Evolutionary conservation across 208 protist genomes (phyloP).

Genomic region (Crithidia fasciculata): DNA sequence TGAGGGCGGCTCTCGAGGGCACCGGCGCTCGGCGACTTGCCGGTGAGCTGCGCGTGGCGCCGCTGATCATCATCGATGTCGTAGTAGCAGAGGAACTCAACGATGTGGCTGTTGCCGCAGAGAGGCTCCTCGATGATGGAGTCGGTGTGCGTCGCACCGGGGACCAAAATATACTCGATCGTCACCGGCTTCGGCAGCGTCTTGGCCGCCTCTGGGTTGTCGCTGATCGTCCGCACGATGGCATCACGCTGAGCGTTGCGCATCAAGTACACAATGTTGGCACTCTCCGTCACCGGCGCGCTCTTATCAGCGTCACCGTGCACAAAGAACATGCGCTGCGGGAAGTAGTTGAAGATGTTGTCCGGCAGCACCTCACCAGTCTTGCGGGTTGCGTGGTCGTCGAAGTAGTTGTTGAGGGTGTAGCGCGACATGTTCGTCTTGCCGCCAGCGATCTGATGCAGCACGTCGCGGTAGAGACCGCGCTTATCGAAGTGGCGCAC

Average conservation of each 20-base stretch:
- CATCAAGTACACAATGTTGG: conserved; percentile 73
- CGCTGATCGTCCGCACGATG: conserved; percentile 34
- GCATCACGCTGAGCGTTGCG: conserved; percentile 63
- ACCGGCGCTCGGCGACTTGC: neutral
- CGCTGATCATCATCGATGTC: conserved; percentile 37
- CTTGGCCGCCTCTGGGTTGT: conserved; percentile 29
- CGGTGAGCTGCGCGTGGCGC: conserved; percentile 31
- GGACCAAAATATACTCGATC: conserved; percentile 76
- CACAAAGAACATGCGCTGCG: conserved; percentile 78
- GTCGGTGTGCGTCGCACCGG: conserved; percentile 79
- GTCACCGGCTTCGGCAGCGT: conserved; percentile 40
- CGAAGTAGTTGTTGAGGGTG: conserved; percentile 78
- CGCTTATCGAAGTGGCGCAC: conserved; percentile 61
- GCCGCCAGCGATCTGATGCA: conserved; percentile 72
- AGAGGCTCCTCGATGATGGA: conserved; percentile 85
- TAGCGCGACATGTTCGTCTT: conserved; percentile 55
- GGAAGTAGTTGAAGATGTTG: conserved; percentile 86
- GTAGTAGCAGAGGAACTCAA: conserved; percentile 81
- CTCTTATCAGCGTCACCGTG: conserved; percentile 85
- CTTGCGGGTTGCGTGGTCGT: conserved; percentile 32
- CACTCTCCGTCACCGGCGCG: conserved; percentile 78
- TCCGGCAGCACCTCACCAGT: conserved; percentile 80
- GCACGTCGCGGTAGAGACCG: conserved; percentile 66
- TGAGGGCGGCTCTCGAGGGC: conserved; percentile 1
- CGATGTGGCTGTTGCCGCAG: conserved; percentile 60